Evolutionary conservation across 371 early-diverging fungal species (phyloP).

Genomic region (Dentiscutata heterogama): DNA sequence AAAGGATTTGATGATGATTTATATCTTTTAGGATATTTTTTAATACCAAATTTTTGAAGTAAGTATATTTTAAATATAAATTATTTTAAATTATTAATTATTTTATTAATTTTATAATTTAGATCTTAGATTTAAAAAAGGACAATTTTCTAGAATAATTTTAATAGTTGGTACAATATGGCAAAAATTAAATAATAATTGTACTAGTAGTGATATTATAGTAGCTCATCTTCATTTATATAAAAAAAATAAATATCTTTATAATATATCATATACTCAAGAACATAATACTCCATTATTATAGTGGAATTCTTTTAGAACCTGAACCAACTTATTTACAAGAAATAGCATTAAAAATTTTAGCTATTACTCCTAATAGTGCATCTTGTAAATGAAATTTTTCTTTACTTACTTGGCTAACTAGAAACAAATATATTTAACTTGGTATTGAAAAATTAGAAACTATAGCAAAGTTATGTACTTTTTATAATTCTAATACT

Average conservation of each 20-base stretch:
- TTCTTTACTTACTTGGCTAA: neutral
- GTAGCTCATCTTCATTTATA: neutral
- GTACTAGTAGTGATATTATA: neutral
- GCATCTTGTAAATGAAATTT: conserved; percentile 13
- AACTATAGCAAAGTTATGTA: neutral
- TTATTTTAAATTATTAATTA: neutral
- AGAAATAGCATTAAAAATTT: neutral
- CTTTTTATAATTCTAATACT: neutral
- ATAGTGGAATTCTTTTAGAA: neutral
- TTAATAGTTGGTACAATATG: neutral
- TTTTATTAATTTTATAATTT: neutral
- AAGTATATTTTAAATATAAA: neutral
- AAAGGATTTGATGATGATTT: conserved; percentile 11
- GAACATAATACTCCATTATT: too few species aligned
- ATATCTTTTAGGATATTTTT: neutral
- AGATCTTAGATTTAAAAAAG: neutral
- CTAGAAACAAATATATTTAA: neutral
- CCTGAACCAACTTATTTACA: neutral
- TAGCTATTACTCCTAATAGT: neutral
- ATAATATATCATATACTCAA: neutral
- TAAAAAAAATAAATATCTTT: neutral
- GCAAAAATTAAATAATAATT: neutral
- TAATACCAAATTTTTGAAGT: neutral
- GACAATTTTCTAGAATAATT: neutral
- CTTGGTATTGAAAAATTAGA: neutral